Evolutionary conservation across 257 asterid species (phyloP).

Genomic region (Thymus mandschuricus): DNA sequence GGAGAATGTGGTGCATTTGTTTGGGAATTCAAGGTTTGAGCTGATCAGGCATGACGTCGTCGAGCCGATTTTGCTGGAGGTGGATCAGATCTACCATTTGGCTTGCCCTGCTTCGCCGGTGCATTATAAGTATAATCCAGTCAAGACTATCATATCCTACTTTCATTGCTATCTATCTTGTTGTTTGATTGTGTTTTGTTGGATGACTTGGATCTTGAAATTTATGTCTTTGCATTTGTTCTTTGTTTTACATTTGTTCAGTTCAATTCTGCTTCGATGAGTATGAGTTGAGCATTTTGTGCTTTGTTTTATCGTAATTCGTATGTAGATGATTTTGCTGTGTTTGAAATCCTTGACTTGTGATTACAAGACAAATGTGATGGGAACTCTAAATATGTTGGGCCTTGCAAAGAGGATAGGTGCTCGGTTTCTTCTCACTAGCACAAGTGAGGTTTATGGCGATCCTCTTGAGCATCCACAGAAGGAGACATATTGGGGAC

Average conservation of each 20-base stretch:
- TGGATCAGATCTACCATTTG: constrained; percentile 80
- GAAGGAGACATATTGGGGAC: constrained; percentile 98
- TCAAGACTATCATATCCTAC: constrained; percentile 80
- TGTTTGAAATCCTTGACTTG: constrained; percentile 62
- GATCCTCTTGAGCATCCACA: constrained; percentile 99
- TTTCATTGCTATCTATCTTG: neutral
- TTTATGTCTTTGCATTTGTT: constrained; percentile 2
- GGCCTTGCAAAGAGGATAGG: constrained; percentile 96
- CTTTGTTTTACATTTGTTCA: constrained; percentile 13
- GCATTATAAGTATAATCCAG: constrained; percentile 74
- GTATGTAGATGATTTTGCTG: constrained; percentile 1
- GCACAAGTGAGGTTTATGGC: constrained; percentile 98
- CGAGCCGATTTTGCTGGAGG: constrained; percentile 76
- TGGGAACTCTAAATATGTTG: constrained; percentile 98
- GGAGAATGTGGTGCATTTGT: constrained; percentile 73
- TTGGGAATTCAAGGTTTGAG: constrained; percentile 73
- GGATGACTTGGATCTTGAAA: neutral
- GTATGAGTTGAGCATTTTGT: neutral
- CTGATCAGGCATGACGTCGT: constrained; percentile 79
- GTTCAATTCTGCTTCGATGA: neutral
- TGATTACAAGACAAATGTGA: constrained; percentile 90
- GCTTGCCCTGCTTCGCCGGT: constrained; percentile 85
- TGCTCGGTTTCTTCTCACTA: constrained; percentile 85
- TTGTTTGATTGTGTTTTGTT: neutral
- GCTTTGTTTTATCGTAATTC: neutral